Percentiles rank a stretch among this genome's conserved stretches.
Conservation (phyloP, 768 basidiomycete species). For the Tulasnella sp. region DNA sequence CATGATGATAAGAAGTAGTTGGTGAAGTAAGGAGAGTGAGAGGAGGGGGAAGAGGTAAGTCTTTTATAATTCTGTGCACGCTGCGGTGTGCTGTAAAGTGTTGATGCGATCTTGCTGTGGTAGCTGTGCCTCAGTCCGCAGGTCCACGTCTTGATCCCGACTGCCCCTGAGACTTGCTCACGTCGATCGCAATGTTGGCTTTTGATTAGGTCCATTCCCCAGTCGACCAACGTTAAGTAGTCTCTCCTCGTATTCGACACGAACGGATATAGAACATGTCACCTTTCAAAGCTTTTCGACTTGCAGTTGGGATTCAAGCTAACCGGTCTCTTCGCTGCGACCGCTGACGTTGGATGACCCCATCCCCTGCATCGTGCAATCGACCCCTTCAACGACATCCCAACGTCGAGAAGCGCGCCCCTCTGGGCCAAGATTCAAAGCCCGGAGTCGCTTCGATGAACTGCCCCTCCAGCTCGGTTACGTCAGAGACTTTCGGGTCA, state of each 20-base stretch:
- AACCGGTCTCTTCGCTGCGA: not conserved
- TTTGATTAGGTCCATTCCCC: not conserved
- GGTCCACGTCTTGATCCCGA: conserved; percentile 4
- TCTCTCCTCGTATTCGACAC: not conserved
- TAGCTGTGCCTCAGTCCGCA: conserved; percentile 2
- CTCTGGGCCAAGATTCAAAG: not conserved
- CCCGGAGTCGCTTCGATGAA: not conserved
- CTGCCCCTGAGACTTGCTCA: not conserved
- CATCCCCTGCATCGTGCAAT: not conserved
- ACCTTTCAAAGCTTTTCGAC: not conserved
- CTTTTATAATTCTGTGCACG: conserved; percentile 8
- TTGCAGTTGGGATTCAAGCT: not conserved
- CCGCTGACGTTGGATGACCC: not conserved
- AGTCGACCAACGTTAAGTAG: conserved; percentile 7
- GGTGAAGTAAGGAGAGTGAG: not conserved
- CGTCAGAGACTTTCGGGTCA: not conserved
- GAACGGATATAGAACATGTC: conserved; percentile 11
- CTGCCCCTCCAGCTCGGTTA: not conserved
- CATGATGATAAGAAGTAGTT: conserved; percentile 7
- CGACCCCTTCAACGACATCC: not conserved
- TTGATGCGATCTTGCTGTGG: conserved; percentile 23
- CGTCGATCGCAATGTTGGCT: not conserved
- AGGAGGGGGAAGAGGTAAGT: not conserved
- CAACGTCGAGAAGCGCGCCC: conserved; percentile 11
- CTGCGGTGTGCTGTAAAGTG: conserved; percentile 5